Evolutionary conservation across 768 basidiomycete genomes (phyloP).

Genomic region (Saitozyma sp.): DNA sequence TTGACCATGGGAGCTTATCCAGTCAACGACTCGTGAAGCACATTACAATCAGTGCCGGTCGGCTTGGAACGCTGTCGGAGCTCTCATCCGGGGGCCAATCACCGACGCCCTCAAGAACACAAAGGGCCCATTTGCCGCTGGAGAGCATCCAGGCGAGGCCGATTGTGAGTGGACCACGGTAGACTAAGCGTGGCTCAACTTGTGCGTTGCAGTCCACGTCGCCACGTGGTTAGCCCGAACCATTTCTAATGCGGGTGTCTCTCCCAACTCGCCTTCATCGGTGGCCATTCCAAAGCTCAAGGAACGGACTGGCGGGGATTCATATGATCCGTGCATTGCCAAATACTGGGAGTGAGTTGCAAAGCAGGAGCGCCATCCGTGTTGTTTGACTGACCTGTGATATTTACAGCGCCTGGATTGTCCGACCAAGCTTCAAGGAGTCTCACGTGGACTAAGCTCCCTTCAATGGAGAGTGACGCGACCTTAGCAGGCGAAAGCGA

Average conservation of each 20-base stretch:
- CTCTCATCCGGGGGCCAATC: slow-evolving; percentile 35
- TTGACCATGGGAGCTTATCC: slow-evolving; percentile 2
- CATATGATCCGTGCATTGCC: slow-evolving; percentile 36
- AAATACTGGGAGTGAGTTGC: slow-evolving; percentile 49
- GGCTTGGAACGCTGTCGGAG: slow-evolving; percentile 44
- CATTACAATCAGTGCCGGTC: slow-evolving; percentile 27
- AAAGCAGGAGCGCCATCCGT: no score
- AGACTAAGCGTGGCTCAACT: background rate
- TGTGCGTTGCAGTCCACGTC: slow-evolving; percentile 31
- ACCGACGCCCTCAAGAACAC: slow-evolving; percentile 45
- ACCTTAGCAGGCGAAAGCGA: no score
- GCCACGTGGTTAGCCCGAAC: slow-evolving; percentile 44
- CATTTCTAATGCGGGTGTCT: slow-evolving; percentile 34
- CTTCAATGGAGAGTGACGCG: no score
- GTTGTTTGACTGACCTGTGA: no score
- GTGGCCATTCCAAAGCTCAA: slow-evolving; percentile 34
- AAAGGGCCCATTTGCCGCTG: slow-evolving; percentile 36
- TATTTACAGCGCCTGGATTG: no score
- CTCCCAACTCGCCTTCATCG: slow-evolving; percentile 25
- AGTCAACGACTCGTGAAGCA: no score
- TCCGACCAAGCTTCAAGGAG: no score
- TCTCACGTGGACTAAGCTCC: no score
- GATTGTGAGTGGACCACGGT: slow-evolving; percentile 32
- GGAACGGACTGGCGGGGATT: slow-evolving; percentile 39
- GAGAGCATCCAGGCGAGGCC: slow-evolving; percentile 36